Base-by-base conservation (phyloP, 441 rosid genomes). In the Eruca vesicaria region DNA sequence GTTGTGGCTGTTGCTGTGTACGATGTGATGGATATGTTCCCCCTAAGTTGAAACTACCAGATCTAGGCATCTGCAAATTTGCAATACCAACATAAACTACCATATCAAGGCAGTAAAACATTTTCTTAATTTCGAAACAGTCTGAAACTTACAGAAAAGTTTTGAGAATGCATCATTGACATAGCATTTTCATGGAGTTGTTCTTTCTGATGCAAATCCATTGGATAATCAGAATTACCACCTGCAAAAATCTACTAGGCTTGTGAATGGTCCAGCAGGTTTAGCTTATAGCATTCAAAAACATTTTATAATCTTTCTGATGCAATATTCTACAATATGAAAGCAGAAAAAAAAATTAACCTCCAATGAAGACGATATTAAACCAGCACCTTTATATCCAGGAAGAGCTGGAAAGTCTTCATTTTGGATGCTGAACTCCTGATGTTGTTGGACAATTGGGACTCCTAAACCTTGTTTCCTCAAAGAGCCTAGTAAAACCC, bases 331-430 rank as follows among this genome's bases (percentile, higher is more conserved):
- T 50, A 59, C 9, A 7, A 72, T 21, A 20, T 55, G 65, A 55
- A 68, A 65, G 74, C 58, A 29, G 32, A 5, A 60, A 61, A 31
- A 9, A 11, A 60, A 36, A 50, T 45, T 32, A 72, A 62, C 70
- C 32, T 69, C 48, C 50, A 26, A 78, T 19, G 32, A 15, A 45
- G 61, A 61, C 43, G 72, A 71, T 50, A 21, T 62, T 15, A 78
- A 69, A 31, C 62, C 70, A 56, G 78, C 83, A 96, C 99, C 99
- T 88, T 92, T 96, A 76, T 89, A 96, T 74, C 98, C 99, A 1
- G 98, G 98, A 73, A 96, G 83, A 64, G 99, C 99, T 68, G 99
- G 99, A 84, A 96, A 96, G 85, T 96, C 99, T 87, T 96, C 99
- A 79, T 90, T 96, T 89, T 93, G 98, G 75, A 96, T 96, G 89